These are phyloP conservation scores for Puccinia sorghi DNA, from an alignment of 1,284 basidiomycete genomes.

Conservation along the genomic window DNA sequence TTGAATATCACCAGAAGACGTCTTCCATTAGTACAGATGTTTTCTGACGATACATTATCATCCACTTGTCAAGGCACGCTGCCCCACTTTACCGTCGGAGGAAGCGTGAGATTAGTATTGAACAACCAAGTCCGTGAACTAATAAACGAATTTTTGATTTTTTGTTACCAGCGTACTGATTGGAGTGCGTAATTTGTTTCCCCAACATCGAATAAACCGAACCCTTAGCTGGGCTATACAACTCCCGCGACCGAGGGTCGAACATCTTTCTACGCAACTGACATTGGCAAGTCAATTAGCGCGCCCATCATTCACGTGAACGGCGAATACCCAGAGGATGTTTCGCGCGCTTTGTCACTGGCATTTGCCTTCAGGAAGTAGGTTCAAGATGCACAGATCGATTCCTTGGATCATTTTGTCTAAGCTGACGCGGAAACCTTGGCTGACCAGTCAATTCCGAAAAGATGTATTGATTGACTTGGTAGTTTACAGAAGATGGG, in stretches of 20 bases:
- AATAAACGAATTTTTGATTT: neutral
- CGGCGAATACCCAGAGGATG: constrained; percentile 78
- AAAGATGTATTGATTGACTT: constrained; percentile 66
- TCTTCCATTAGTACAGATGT: too few relatives aligned
- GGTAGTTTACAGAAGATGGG: constrained; percentile 74
- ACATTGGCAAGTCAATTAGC: constrained; percentile 84
- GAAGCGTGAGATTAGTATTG: constrained; percentile 84
- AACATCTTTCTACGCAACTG: constrained; percentile 82
- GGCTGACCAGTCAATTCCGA: constrained; percentile 52
- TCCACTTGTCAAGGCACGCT: constrained; percentile 14
- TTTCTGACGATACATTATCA: constrained; percentile 10
- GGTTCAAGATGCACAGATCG: neutral
- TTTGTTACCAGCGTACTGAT: neutral
- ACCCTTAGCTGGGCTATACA: constrained; percentile 70
- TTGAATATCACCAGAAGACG: neutral
- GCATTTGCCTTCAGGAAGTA: constrained; percentile 73
- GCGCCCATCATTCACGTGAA: constrained; percentile 88
- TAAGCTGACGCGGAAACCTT: neutral
- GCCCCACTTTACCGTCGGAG: constrained; percentile 84
- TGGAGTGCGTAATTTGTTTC: constrained; percentile 56
- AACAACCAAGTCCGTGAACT: constrained; percentile 60
- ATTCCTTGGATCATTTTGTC: neutral
- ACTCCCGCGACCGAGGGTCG: constrained; percentile 78
- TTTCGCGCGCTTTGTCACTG: constrained; percentile 72
- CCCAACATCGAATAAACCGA: constrained; percentile 56